Evolutionary conservation across 2,329 filamentous ascomycete species (phyloP).

Genomic region (Cordyceps fumosorosea): DNA sequence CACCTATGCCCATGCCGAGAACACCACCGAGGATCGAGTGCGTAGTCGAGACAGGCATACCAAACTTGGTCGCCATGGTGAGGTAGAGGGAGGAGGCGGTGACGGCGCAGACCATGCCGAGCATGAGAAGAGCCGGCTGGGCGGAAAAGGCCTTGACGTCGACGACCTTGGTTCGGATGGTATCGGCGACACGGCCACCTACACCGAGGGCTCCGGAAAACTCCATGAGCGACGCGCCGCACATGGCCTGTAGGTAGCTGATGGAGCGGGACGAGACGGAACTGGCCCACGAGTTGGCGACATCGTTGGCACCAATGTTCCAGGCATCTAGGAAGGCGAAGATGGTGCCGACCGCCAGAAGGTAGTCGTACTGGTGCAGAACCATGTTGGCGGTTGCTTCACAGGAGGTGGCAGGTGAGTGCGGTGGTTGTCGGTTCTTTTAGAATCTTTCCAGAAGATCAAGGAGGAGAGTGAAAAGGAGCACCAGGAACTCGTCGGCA

Average conservation of each 20-base stretch:
- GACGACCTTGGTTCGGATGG: conserved; percentile 56
- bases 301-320: conserved; percentile 58
- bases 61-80: conserved; percentile 47
- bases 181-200: conserved; percentile 53
- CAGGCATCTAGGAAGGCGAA: conserved; percentile 62
- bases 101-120: conserved; percentile 52
- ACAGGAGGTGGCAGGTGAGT: neutral
- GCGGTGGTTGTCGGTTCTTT: neutral
- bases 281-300: conserved; percentile 71
- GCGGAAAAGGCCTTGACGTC: conserved; percentile 38
- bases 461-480: neutral
- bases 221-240: conserved; percentile 53
- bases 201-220: conserved; percentile 55
- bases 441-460: neutral
- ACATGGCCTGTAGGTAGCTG: conserved; percentile 53
- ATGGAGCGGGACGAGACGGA: conserved; percentile 64
- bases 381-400: neutral
- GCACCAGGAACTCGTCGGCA: neutral
- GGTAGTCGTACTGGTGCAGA: conserved; percentile 52
- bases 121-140: conserved; percentile 47
- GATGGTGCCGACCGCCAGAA: conserved; percentile 57
- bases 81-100: conserved; percentile 48
- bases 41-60: conserved; percentile 55
- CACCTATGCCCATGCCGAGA: conserved; percentile 52
- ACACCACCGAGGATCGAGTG: conserved; percentile 55